These are phyloP conservation scores for Nicotiana otophora DNA, from an alignment of 257 asterid genomes.

Conservation along the genomic window DNA sequence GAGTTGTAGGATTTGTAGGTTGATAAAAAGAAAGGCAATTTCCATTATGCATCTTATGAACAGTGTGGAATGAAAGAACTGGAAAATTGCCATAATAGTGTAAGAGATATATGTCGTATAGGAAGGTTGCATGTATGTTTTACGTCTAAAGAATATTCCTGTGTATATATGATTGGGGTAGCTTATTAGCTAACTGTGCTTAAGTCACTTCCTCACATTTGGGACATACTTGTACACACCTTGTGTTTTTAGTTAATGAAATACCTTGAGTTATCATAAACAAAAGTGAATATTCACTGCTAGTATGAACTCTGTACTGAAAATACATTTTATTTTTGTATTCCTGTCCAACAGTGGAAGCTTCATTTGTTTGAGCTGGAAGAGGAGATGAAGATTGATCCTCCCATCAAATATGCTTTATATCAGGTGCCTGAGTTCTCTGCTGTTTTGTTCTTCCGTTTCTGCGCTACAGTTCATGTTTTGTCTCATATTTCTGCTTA, in stretches of 20 bases:
- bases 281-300: not conserved
- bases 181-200: not conserved
- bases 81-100: not conserved
- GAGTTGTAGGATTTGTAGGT: not conserved
- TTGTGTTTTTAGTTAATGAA: not conserved
- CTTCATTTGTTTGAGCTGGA: slow-evolving; percentile 32
- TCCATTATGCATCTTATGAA: not conserved
- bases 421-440: slow-evolving; percentile 17
- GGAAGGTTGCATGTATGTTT: not conserved
- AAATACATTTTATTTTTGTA: not conserved
- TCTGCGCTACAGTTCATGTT: not conserved
- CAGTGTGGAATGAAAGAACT: not conserved
- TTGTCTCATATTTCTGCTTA: not conserved
- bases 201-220: not conserved
- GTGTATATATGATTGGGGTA: not conserved
- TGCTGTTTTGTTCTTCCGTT: not conserved
- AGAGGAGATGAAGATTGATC: slow-evolving; percentile 22
- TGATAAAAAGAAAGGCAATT: not conserved
- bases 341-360: slow-evolving; percentile 21
- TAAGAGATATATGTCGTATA: not conserved
- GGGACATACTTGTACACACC: not conserved
- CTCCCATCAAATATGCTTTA: slow-evolving; percentile 21
- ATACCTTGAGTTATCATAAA: too few relatives aligned
- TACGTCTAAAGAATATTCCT: not conserved
- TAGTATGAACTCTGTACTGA: not conserved